These are phyloP conservation scores for Eutypa lata DNA, from an alignment of 2,329 filamentous ascomycete genomes.

Conservation along the genomic window DNA sequence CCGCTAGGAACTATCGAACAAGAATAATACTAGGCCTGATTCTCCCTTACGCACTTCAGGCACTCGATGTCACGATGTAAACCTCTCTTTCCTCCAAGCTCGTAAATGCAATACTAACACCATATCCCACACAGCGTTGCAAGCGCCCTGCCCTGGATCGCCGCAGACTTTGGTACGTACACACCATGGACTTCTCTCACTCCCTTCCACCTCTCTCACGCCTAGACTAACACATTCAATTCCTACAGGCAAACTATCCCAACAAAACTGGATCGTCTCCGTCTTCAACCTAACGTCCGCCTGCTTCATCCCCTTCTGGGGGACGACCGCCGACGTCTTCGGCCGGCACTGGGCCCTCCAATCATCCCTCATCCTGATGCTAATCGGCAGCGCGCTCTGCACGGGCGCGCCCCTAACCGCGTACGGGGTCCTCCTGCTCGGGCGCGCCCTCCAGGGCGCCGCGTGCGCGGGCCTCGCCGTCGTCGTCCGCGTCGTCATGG, in stretches of 20 bases:
- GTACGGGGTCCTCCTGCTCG: conserved; percentile 60
- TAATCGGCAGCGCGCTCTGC: conserved; percentile 60
- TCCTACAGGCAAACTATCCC: conserved; percentile 44
- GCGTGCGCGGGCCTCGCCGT: conserved; percentile 61
- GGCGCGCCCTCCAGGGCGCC: conserved; percentile 61
- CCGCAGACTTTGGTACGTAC: conserved; percentile 57
- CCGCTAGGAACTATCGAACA: conserved; percentile 45
- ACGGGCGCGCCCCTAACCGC: conserved; percentile 51
- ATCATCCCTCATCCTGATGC: conserved; percentile 51
- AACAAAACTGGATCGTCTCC: conserved; percentile 68
- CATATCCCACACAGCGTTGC: conserved; percentile 37
- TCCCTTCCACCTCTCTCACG: neutral
- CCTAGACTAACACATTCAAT: conserved; percentile 2
- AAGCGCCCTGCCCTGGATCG: conserved; percentile 59
- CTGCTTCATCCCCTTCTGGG: conserved; percentile 64
- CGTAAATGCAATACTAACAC: conserved; percentile 1
- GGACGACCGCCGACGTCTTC: conserved; percentile 63
- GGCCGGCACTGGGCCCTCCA: conserved; percentile 60
- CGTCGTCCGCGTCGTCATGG: conserved; percentile 59
- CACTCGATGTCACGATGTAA: conserved; percentile 62
- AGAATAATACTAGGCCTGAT: conserved; percentile 58
- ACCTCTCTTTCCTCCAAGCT: conserved; percentile 5
- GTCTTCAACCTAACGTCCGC: conserved; percentile 66
- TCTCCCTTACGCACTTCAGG: conserved; percentile 59
- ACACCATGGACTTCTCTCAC: conserved; percentile 2